Evolutionary conservation across 495 filamentous ascomycete species (phyloP).

Genomic region (Thozetella sp.): DNA sequence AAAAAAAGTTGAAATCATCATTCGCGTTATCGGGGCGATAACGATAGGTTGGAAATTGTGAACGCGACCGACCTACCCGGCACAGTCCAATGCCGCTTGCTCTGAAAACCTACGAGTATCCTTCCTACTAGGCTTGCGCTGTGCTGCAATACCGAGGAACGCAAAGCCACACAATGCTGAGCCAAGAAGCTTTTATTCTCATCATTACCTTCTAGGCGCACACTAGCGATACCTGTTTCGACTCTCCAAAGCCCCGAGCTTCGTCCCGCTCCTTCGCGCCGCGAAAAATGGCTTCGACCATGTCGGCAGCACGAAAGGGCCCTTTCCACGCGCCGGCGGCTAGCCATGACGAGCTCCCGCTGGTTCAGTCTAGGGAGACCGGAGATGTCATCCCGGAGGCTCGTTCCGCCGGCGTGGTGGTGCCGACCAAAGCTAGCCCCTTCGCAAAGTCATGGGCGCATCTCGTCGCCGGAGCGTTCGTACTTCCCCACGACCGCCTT

Average conservation of each 20-base stretch:
- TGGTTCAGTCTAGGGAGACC: conserved; percentile 63
- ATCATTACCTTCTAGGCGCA: no score
- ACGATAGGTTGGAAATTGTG: background rate
- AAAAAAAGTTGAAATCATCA: background rate
- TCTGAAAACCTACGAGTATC: no score
- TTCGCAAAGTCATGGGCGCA: conserved; percentile 84
- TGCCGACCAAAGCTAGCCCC: conserved; percentile 39
- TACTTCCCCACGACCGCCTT: conserved; percentile 14
- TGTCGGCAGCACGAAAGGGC: background rate
- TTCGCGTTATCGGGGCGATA: background rate
- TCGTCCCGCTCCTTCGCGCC: background rate
- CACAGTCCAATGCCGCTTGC: no score
- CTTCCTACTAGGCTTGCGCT: no score
- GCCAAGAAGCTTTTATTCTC: background rate
- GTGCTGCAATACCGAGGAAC: background rate
- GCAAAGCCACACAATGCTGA: background rate
- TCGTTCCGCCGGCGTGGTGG: conserved; percentile 29
- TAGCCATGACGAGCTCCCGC: conserved; percentile 20
- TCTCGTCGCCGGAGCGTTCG: conserved; percentile 85
- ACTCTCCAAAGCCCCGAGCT: background rate
- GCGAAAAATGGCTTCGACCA: background rate
- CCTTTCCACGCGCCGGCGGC: background rate
- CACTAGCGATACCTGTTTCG: background rate
- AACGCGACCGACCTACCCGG: background rate
- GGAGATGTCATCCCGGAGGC: conserved; percentile 55